Evolutionary conservation across 805 yeast species (phyloP), one percentile per base, ranked within the genome.

Genomic region (Candida incommunis): DNA sequence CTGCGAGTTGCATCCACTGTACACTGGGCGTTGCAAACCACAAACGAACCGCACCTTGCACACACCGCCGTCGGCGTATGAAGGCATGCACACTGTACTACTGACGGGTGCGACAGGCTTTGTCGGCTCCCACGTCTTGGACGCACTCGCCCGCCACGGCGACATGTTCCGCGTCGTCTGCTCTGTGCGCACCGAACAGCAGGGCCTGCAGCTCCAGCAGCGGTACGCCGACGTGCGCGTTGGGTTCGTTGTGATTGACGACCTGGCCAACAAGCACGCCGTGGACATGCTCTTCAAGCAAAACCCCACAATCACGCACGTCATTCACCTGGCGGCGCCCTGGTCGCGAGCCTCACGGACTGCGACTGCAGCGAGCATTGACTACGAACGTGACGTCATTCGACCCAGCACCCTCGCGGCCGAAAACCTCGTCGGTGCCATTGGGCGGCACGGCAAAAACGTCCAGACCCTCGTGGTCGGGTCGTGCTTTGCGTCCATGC

Each of bases 291-390:
- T 69, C 0, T 64, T 76, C 51, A 57, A 68, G 51, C 63, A 62
- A 21, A 58, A 60, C 48, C 70, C 71, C 26, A 79, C 76, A 37
- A 69, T 76, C 46, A 63, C 64, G 11, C 73, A 69, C 26, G 76
- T 78, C 43, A 51, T 77, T 37, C 84, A 78, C 58, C 69, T 79
- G 7, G 83, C 84, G 2, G 71, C 80, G 13, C 82, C 83, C 13
- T 71, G 72, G 55, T 62, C 67, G 23, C 71, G 68, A 16, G 26
- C 24, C n/a, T 5, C 18, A 11, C 13, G 5, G n/a, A 16, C 55
- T 65, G 68, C 9, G 59, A 66, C 21, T 4, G 35, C 46, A 18
- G 46, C 43, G 11, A 58, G 62, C 16, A 65, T 67, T 47, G 62
- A 70, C 26, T 56, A 52, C 25, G 78, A 70, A 46, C 68, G 69